phyloP scores from a whole-genome alignment of 192 early-diverging fungal species.

The Coemansia sp. region DNA sequence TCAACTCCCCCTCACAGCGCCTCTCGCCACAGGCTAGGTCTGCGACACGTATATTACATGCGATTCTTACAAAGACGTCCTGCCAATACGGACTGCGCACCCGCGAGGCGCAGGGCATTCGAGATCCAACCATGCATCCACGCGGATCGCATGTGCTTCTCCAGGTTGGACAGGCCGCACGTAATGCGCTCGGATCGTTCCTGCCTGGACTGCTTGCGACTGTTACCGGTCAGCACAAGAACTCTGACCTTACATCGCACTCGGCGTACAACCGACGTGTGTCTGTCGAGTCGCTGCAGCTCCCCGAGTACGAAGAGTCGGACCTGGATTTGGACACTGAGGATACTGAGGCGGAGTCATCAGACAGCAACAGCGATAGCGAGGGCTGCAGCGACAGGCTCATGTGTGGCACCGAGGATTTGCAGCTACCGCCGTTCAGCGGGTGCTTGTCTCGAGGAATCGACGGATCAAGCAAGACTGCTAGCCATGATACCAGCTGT shows the following conservation, averaged over 20 bases:
- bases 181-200: slow-evolving; percentile 47
- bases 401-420: not conserved
- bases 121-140: slow-evolving; percentile 37
- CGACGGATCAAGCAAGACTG: not conserved
- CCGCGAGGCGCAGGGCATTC: slow-evolving; percentile 49
- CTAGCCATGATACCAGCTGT: slow-evolving; percentile 11
- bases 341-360: slow-evolving; percentile 29
- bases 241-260: slow-evolving; percentile 48
- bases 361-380: slow-evolving; percentile 19
- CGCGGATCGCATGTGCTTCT: slow-evolving; percentile 51
- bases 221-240: slow-evolving; percentile 44
- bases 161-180: slow-evolving; percentile 42
- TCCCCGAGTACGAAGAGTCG: slow-evolving; percentile 50
- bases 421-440: not conserved
- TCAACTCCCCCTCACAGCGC: slow-evolving; percentile 49
- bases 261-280: slow-evolving; percentile 42
- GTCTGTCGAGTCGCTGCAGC: slow-evolving; percentile 39
- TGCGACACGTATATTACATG: slow-evolving; percentile 38
- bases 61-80: slow-evolving; percentile 45
- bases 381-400: slow-evolving; percentile 4
- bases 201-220: slow-evolving; percentile 51
- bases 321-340: slow-evolving; percentile 40
- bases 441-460: not conserved
- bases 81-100: slow-evolving; percentile 51
- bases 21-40: slow-evolving; percentile 40